Evolutionary conservation across 768 basidiomycete species (phyloP), one percentile per base, ranked within the genome.

Genomic region (Xerocomellus dryophilus): DNA sequence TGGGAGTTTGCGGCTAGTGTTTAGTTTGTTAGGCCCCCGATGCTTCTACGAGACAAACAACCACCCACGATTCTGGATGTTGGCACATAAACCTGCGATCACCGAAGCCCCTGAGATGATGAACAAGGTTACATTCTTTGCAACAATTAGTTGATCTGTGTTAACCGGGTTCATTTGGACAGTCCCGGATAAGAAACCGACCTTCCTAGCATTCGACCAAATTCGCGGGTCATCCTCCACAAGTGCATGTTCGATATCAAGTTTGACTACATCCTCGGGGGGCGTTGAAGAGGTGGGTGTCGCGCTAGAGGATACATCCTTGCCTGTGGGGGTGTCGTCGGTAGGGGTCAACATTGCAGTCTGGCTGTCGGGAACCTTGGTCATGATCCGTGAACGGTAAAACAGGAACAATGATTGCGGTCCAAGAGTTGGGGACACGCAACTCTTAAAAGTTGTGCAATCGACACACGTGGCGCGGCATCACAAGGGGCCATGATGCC

Each of bases 141-240:
- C 46, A 31, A 48, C 10, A 12, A 18, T 46, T 5, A 21, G 17
- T 48, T 8, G 12, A 23, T 39, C 4, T 3, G 11, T 23, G 47
- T 56, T 35, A 45, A 44, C 23, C 1, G 6, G 7, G 17, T 14
- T 41, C 25, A 8, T 10, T 25, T 18, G 4, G 15, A 29, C 15
- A 18, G 2, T 15, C n/a, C 6, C 7, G 32, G 15, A 27, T 23
- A 27, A 20, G 9, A 47, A 27, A 47, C 56, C 17, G 18, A 84
- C 86, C 76, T 88, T 88, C 58, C 79, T 76, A 23, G 76, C 47
- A 39, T 66, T 57, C 7, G 82, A 79, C 86, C 86, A 88, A 51
- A 64, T 61, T 36, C 86, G 77, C 1, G 86, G 86, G 66, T 88
- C 86, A 58, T 88, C 77, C 10, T 73, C 68, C 12, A 88, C 85